A percentile compares a stretch with the other conserved stretches of the same genome.
phyloP scores from a whole-genome alignment of 2,329 filamentous ascomycete genomes.

The Thyridium curvatum region DNA sequence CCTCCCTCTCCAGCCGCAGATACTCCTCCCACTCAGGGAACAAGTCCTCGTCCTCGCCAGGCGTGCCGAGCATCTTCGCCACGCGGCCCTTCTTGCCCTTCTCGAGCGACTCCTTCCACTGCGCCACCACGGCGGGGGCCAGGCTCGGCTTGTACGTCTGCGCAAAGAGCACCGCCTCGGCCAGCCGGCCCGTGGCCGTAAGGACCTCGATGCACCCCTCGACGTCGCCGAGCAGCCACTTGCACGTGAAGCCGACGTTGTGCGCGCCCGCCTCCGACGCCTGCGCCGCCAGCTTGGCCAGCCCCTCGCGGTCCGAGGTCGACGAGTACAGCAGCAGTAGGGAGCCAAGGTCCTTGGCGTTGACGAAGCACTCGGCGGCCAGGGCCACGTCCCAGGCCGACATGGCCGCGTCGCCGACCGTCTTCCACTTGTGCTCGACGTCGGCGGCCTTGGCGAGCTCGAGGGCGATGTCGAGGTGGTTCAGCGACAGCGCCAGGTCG shows the following conservation, averaged over 20 bases:
- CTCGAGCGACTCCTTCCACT: slow-evolving; percentile 82
- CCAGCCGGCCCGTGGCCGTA: slow-evolving; percentile 67
- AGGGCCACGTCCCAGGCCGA: slow-evolving; percentile 79
- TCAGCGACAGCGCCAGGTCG: slow-evolving; percentile 78
- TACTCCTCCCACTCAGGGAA: slow-evolving; percentile 98
- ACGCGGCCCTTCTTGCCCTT: slow-evolving; percentile 82
- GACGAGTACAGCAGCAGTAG: slow-evolving; percentile 84
- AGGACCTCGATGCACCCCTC: slow-evolving; percentile 77
- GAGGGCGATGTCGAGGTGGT: slow-evolving; percentile 77
- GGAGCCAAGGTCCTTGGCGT: slow-evolving; percentile 86
- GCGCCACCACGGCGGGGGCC: slow-evolving; percentile 57
- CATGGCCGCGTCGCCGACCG: slow-evolving; percentile 85
- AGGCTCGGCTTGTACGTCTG: slow-evolving; percentile 92
- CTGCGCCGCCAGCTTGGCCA: slow-evolving; percentile 65
- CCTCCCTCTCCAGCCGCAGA: slow-evolving; percentile 71
- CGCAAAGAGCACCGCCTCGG: slow-evolving; percentile 85
- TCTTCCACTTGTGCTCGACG: slow-evolving; percentile 97
- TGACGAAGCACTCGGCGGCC: slow-evolving; percentile 86
- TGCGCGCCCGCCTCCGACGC: slow-evolving; percentile 73
- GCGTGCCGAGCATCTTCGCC: slow-evolving; percentile 74
- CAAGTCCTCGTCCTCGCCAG: slow-evolving; percentile 76
- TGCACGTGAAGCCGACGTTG: slow-evolving; percentile 87
- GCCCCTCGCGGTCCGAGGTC: slow-evolving; percentile 69
- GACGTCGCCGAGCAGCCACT: slow-evolving; percentile 82
- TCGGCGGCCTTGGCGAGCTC: slow-evolving; percentile 78